These are phyloP conservation scores for Fonsecaea multimorphosa DNA, from an alignment of 2,329 filamentous ascomycete species.

Conservation along the genomic window DNA sequence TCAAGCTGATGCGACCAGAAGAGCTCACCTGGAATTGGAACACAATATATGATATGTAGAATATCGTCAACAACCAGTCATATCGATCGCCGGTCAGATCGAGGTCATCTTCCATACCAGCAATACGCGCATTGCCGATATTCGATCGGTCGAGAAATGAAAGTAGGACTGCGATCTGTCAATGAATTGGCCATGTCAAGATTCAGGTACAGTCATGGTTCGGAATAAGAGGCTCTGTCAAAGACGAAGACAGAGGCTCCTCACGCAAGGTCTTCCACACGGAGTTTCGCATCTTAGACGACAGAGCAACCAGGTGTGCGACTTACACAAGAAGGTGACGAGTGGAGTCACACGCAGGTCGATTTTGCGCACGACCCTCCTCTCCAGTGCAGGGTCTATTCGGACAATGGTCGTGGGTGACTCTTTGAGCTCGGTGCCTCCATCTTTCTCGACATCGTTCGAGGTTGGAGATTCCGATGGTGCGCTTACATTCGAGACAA, in stretches of 20 bases:
- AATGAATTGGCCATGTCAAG: neutral
- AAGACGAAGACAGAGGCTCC: neutral
- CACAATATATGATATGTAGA: constrained; percentile 14
- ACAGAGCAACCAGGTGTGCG: neutral
- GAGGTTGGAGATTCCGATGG: neutral
- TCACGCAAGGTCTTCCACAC: neutral
- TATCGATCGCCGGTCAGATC: constrained; percentile 4
- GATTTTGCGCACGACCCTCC: constrained; percentile 11
- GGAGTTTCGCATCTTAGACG: neutral
- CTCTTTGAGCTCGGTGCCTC: neutral
- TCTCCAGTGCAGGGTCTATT: constrained; percentile 51
- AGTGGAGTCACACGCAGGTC: constrained; percentile 4
- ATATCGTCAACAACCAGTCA: constrained; percentile 14
- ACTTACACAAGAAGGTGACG: constrained; percentile 57
- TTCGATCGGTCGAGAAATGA: constrained; percentile 11
- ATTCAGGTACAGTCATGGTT: neutral
- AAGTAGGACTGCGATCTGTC: neutral
- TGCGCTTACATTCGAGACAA: neutral
- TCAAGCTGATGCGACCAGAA: neutral
- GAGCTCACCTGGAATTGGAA: constrained; percentile 2
- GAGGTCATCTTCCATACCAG: constrained; percentile 15
- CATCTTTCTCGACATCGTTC: constrained; percentile 14
- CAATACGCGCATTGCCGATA: constrained; percentile 14
- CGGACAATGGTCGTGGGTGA: neutral
- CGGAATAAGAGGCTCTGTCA: neutral